Evolutionary conservation across 2,329 filamentous ascomycete species (phyloP).

Genomic region (Paracoccidioides brasiliensis): DNA sequence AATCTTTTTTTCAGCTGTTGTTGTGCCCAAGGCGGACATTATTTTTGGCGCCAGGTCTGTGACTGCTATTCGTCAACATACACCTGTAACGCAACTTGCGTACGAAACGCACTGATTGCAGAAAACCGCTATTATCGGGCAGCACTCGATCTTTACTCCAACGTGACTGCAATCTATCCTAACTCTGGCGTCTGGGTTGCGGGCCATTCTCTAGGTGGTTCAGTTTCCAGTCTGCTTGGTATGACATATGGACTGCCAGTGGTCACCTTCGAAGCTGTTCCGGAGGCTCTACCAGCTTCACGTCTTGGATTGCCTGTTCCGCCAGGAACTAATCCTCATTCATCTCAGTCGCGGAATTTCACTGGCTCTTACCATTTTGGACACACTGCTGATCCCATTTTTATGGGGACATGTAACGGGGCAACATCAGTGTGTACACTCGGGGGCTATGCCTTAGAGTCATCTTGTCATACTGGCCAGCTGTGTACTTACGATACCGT

Average conservation of each 20-base stretch:
- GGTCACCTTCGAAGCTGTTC: conserved; percentile 88
- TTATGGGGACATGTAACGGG: conserved; percentile 84
- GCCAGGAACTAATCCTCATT: conserved; percentile 58
- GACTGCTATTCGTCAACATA: conserved; percentile 81
- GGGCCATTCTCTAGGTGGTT: conserved; percentile 84
- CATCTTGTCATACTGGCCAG: conserved; percentile 76
- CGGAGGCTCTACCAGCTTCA: conserved; percentile 74
- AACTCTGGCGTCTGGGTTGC: conserved; percentile 74
- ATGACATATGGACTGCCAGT: conserved; percentile 81
- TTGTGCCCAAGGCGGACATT: conserved; percentile 84
- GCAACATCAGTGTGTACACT: conserved; percentile 81
- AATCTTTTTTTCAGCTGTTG: conserved; percentile 98
- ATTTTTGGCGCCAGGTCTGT: conserved; percentile 82
- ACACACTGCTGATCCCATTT: conserved; percentile 90
- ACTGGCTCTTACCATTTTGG: conserved; percentile 85
- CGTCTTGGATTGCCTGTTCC: conserved; percentile 77
- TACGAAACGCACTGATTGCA: conserved; percentile 57
- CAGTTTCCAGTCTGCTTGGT: conserved; percentile 76
- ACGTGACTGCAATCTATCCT: conserved; percentile 81
- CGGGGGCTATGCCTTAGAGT: conserved; percentile 86
- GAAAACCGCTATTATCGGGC: conserved; percentile 90
- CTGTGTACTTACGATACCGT: conserved; percentile 92
- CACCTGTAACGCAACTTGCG: conserved; percentile 83
- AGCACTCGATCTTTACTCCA: conserved; percentile 77
- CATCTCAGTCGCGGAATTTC: conserved; percentile 55